Evolutionary conservation across 495 filamentous ascomycete species (phyloP).

Genomic region (Xylaria bambusicola): DNA sequence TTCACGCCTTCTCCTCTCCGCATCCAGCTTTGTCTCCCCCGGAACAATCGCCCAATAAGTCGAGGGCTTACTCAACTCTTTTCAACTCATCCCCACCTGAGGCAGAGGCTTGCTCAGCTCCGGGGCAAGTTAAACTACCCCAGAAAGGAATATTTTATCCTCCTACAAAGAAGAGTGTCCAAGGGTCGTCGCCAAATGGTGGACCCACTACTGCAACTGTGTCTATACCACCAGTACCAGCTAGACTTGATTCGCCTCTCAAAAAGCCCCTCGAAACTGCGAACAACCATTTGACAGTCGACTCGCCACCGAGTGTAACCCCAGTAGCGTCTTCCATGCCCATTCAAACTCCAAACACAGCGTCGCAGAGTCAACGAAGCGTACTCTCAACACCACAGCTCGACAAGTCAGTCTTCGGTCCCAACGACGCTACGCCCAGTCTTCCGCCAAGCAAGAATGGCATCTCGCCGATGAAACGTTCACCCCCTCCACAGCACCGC

Average conservation of each 20-base stretch:
- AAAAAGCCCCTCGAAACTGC: conserved; percentile 29
- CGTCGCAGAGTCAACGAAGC: conserved; percentile 13
- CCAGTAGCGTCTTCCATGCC: conserved; percentile 21
- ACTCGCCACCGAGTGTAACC: conserved; percentile 24
- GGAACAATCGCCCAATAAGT: conserved; percentile 39
- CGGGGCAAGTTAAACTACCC: conserved; percentile 24
- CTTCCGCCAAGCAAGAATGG: conserved; percentile 62
- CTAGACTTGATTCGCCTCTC: conserved; percentile 26
- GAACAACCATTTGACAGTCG: conserved; percentile 23
- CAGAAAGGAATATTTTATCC: conserved; percentile 34
- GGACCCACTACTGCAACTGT: conserved; percentile 27
- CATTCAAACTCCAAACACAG: conserved; percentile 22
- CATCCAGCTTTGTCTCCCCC: conserved; percentile 47
- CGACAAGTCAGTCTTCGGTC: conserved; percentile 17
- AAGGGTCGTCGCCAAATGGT: conserved; percentile 28
- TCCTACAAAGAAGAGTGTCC: conserved; percentile 28
- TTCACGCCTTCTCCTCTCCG: conserved; percentile 45
- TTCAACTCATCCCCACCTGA: conserved; percentile 35
- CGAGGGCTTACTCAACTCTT: conserved; percentile 43
- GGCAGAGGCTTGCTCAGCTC: conserved; percentile 8
- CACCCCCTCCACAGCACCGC: conserved; percentile 42
- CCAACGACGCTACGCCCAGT: conserved; percentile 33
- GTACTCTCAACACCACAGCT: conserved; percentile 32
- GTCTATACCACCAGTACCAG: conserved; percentile 20
- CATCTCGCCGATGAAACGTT: conserved; percentile 76